Evolutionary conservation across 495 filamentous ascomycete genomes (phyloP).

Genomic region (Tuber magnatum): DNA sequence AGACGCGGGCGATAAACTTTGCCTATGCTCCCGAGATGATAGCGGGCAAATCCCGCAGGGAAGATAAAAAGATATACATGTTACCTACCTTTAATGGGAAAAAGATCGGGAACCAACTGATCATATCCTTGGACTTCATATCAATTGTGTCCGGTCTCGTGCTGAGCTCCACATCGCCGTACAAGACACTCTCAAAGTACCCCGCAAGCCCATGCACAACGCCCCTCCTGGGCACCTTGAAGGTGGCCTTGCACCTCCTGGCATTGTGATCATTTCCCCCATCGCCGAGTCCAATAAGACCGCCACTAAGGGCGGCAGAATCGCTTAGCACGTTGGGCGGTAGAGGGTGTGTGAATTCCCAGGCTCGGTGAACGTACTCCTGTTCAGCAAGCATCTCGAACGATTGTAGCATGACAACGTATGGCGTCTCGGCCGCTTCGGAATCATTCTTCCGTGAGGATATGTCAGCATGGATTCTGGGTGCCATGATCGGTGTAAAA

Average conservation of each 20-base stretch:
- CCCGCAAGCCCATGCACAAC: constrained; percentile 87
- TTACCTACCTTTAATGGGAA: constrained; percentile 82
- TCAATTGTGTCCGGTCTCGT: constrained; percentile 91
- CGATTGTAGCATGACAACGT: constrained; percentile 86
- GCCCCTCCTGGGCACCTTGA: constrained; percentile 53
- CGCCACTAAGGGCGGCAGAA: constrained; percentile 49
- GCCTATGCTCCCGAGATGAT: constrained; percentile 4
- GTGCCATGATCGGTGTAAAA: constrained; percentile 81
- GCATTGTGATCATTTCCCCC: constrained; percentile 83
- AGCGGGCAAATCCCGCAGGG: not conserved
- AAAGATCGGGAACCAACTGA: constrained; percentile 98
- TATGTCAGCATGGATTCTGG: constrained; percentile 76
- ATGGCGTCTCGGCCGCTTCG: constrained; percentile 71
- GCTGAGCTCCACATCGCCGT: constrained; percentile 74
- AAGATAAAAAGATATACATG: constrained; percentile 7
- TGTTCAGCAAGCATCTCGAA: constrained; percentile 69
- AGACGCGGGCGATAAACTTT: constrained; percentile 9
- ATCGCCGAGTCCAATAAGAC: constrained; percentile 53
- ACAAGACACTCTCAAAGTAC: constrained; percentile 92
- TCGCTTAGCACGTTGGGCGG: constrained; percentile 43
- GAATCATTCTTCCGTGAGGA: constrained; percentile 55
- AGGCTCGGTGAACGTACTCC: constrained; percentile 58
- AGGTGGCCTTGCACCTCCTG: constrained; percentile 52
- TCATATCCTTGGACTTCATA: constrained; percentile 88
- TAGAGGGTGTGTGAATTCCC: constrained; percentile 61